Conservation (phyloP, 2,329 filamentous ascomycete species). For the Talaromyces islandicus region DNA sequence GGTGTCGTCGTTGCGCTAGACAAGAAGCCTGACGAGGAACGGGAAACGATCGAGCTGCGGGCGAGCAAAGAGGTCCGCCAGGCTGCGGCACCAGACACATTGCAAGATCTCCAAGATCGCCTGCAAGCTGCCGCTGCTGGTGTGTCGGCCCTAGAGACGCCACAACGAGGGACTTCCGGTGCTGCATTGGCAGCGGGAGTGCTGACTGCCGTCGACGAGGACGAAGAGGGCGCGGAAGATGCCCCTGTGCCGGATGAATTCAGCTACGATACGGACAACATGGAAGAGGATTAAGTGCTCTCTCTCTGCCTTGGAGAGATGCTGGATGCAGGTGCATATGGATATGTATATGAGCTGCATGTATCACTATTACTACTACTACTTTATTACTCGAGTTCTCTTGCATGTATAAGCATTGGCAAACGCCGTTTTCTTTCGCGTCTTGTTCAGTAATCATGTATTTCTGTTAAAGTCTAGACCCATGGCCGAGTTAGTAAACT, state of each 20-base stretch:
- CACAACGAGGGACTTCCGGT: conserved; percentile 36
- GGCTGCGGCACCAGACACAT: conserved; percentile 38
- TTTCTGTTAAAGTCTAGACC: background rate
- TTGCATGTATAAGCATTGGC: conserved; percentile 4
- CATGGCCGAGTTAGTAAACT: background rate
- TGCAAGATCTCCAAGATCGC: conserved; percentile 28
- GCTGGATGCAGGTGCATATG: conserved; percentile 5
- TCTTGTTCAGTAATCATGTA: too few species aligned
- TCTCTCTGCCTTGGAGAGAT: background rate
- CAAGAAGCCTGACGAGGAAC: conserved; percentile 69
- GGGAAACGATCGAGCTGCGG: conserved; percentile 82
- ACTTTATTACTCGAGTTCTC: background rate
- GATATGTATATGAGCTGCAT: conserved; percentile 6
- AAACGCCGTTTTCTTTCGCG: background rate
- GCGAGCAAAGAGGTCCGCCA: conserved; percentile 63
- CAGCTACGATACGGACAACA: conserved; percentile 40
- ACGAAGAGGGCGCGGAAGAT: conserved; percentile 44
- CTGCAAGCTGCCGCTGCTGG: conserved; percentile 36
- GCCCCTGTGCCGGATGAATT: conserved; percentile 44
- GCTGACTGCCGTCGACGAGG: conserved; percentile 78
- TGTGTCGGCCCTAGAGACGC: conserved; percentile 26
- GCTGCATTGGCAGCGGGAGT: conserved; percentile 72
- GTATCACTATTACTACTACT: conserved; percentile 10
- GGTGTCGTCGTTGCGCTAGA: conserved; percentile 90
- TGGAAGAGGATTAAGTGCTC: conserved; percentile 21